phyloP scores from a whole-genome alignment of 148 eudicot species.

The Chenopodium album region DNA sequence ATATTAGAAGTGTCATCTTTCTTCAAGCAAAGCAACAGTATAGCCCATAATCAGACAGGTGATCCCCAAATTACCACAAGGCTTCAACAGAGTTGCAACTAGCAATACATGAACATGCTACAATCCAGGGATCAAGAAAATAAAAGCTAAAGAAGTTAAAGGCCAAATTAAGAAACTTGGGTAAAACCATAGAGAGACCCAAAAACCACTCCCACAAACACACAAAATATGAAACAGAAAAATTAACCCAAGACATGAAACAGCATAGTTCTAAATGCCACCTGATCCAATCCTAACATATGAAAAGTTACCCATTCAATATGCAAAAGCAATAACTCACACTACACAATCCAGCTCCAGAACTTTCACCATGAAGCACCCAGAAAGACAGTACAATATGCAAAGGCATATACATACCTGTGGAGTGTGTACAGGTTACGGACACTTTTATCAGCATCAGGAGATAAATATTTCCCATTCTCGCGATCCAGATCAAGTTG shows the following conservation, averaged over 20 bases:
- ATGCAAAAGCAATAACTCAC: background rate
- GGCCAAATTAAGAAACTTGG: background rate
- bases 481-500: conserved; percentile 95
- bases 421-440: conserved; percentile 88
- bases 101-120: background rate
- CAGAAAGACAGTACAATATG: background rate
- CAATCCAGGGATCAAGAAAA: background rate
- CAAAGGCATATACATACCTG: conserved; percentile 47
- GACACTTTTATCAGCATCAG: conserved; percentile 82
- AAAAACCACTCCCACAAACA: background rate
- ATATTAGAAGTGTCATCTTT: conserved; percentile 13
- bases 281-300: background rate
- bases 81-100: background rate
- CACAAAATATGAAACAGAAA: background rate
- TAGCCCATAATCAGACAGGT: background rate
- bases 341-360: background rate
- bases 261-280: background rate
- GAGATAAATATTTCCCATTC: conserved; percentile 83
- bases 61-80: background rate
- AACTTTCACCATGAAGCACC: background rate
- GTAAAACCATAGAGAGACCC: background rate
- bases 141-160: background rate
- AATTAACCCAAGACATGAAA: background rate
- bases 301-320: background rate
- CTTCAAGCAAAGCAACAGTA: background rate